These are phyloP conservation scores for Fragaria vesca DNA, from an alignment of 306 rosid genomes.

Conservation along the genomic window DNA sequence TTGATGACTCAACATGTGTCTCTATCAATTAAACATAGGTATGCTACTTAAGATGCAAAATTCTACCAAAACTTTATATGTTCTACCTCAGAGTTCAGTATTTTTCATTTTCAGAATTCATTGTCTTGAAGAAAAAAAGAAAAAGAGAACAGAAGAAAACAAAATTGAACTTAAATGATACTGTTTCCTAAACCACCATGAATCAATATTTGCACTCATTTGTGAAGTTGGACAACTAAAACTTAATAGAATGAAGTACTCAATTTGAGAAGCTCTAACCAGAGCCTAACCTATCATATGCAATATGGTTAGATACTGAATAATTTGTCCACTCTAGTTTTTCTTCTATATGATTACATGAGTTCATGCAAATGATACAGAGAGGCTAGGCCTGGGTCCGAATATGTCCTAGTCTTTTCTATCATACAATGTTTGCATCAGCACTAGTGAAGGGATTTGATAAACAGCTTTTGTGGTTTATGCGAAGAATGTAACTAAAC, in stretches of 20 bases:
- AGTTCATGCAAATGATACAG: not conserved
- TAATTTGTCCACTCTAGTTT: not conserved
- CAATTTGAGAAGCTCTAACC: not conserved
- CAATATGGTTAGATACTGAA: not conserved
- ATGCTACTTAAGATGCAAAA: not conserved
- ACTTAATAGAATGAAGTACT: not conserved
- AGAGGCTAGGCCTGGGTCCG: not conserved
- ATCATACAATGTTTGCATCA: slow-evolving; percentile 2
- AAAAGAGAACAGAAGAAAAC: not conserved
- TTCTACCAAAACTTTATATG: not conserved
- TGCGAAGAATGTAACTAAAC: slow-evolving; percentile 7
- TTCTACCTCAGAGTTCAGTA: not conserved
- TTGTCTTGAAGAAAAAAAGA: not conserved
- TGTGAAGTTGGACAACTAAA: not conserved
- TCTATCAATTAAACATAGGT: not conserved
- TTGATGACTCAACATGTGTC: not conserved
- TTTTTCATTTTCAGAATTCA: not conserved
- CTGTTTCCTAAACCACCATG: not conserved
- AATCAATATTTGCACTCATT: not conserved
- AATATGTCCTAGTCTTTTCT: not conserved
- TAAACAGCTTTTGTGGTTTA: slow-evolving; percentile 4
- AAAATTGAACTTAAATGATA: not conserved
- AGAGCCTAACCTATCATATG: not conserved
- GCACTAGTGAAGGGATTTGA: not conserved
- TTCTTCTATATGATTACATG: not conserved